phyloP scores from a whole-genome alignment of 768 basidiomycete genomes.

The Termitomyces sp. region DNA sequence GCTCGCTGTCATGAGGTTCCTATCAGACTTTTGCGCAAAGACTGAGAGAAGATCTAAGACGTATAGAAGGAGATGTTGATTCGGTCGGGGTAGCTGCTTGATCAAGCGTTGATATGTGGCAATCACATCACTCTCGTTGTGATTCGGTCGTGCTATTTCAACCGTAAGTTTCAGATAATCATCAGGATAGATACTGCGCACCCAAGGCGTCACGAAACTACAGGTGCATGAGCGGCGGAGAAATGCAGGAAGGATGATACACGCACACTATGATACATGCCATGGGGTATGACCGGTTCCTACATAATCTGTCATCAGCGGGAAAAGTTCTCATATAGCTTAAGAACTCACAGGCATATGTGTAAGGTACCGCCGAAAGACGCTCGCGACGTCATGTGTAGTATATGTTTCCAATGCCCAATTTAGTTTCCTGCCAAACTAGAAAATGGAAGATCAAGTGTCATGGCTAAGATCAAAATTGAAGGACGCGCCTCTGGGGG shows the following conservation, averaged over 20 bases:
- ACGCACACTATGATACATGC: conserved; percentile 83
- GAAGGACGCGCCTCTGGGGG: conserved; percentile 66
- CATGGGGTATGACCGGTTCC: conserved; percentile 94
- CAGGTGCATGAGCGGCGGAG: conserved; percentile 10
- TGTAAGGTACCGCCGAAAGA: conserved; percentile 92
- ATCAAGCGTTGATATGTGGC: conserved; percentile 82
- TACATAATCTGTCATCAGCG: conserved; percentile 20
- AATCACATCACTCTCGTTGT: conserved; percentile 68
- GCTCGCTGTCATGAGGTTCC: conserved; percentile 93
- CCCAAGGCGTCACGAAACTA: conserved; percentile 80
- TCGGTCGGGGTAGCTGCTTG: conserved; percentile 75
- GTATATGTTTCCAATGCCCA: conserved; percentile 86
- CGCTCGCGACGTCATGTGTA: conserved; percentile 96
- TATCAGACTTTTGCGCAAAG: conserved; percentile 85
- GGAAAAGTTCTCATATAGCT: conserved; percentile 6
- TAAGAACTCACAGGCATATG: conserved; percentile 81
- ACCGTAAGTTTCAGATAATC: not conserved
- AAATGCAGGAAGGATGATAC: conserved; percentile 8
- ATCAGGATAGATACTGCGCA: conserved; percentile 24
- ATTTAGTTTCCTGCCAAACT: conserved; percentile 93
- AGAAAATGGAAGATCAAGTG: not conserved
- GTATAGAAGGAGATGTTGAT: conserved; percentile 95
- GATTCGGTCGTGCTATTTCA: conserved; percentile 55
- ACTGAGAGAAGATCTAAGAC: conserved; percentile 95
- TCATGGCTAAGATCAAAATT: conserved; percentile 1